A percentile compares a stretch with the other conserved stretches of the same genome.
Conservation (phyloP, 2,329 filamentous ascomycete species). For the Dendrostoma leiphaemia region DNA sequence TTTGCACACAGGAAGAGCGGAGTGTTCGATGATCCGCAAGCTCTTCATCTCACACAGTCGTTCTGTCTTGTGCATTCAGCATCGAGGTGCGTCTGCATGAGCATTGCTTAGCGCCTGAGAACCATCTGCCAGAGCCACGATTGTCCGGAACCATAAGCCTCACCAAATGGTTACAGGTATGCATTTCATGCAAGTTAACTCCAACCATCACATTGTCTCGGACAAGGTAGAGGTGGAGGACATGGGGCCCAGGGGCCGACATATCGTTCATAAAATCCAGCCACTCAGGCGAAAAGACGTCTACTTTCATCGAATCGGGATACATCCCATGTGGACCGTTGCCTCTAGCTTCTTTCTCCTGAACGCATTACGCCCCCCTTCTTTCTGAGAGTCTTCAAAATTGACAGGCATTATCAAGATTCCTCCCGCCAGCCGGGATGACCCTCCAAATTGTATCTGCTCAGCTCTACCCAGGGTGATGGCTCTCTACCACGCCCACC, state of each 20-base stretch:
- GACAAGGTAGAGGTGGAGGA: background rate
- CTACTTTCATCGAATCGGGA: background rate
- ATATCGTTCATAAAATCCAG: background rate
- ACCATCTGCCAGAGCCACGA: no score
- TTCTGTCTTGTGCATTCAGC: no score
- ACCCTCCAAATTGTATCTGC: background rate
- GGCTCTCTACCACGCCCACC: background rate
- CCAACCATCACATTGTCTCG: background rate
- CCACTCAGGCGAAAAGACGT: background rate
- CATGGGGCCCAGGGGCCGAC: no score
- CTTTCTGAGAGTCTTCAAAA: background rate
- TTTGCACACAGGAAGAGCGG: no score
- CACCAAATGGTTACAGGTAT: no score
- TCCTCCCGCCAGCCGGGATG: background rate
- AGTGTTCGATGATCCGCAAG: no score
- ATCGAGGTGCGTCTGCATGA: no score
- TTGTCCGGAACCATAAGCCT: no score
- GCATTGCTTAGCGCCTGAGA: no score
- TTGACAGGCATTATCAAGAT: background rate
- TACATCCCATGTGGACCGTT: background rate
- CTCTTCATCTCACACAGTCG: no score
- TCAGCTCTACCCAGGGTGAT: background rate
- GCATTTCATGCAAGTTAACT: background rate
- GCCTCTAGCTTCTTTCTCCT: background rate
- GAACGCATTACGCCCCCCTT: background rate